phyloP scores from a whole-genome alignment of 2,329 filamentous ascomycete species.

The Pseudogymnoascus sp. region DNA sequence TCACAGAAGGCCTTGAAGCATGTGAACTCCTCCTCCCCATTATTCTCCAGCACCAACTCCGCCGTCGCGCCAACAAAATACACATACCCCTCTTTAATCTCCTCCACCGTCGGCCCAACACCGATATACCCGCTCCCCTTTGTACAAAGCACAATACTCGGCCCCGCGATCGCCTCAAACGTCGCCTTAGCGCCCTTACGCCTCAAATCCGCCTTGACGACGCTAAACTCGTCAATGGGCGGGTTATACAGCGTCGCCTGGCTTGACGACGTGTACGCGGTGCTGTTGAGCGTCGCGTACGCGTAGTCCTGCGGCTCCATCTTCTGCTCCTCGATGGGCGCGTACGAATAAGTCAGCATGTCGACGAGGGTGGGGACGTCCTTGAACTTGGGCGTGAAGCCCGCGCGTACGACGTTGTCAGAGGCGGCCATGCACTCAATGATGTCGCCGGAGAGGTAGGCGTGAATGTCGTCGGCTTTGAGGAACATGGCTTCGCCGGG shows the following conservation, averaged over 20 bases:
- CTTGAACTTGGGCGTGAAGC: constrained; percentile 98
- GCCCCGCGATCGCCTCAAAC: constrained; percentile 79
- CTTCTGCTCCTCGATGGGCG: constrained; percentile 90
- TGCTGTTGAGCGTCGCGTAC: constrained; percentile 73
- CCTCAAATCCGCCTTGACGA: constrained; percentile 72
- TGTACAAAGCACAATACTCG: constrained; percentile 90
- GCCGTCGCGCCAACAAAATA: constrained; percentile 86
- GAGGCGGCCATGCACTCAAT: constrained; percentile 98
- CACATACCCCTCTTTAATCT: constrained; percentile 65
- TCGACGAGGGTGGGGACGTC: constrained; percentile 81
- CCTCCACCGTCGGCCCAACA: constrained; percentile 73
- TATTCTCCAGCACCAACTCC: constrained; percentile 68
- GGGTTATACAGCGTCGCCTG: constrained; percentile 77
- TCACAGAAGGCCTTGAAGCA: constrained; percentile 95
- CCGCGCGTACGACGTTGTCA: constrained; percentile 97
- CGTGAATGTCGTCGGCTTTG: constrained; percentile 93
- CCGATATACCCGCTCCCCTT: constrained; percentile 73
- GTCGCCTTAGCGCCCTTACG: constrained; percentile 69
- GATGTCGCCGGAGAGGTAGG: constrained; percentile 87
- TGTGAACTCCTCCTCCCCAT: constrained; percentile 63
- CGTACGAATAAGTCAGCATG: constrained; percentile 93
- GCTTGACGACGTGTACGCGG: constrained; percentile 71
- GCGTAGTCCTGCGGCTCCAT: constrained; percentile 81
- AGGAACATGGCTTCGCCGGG: constrained; percentile 94
- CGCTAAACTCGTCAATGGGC: constrained; percentile 92